These are phyloP conservation scores for Candida awuae DNA, from an alignment of 805 yeast genomes.

Conservation along the genomic window DNA sequence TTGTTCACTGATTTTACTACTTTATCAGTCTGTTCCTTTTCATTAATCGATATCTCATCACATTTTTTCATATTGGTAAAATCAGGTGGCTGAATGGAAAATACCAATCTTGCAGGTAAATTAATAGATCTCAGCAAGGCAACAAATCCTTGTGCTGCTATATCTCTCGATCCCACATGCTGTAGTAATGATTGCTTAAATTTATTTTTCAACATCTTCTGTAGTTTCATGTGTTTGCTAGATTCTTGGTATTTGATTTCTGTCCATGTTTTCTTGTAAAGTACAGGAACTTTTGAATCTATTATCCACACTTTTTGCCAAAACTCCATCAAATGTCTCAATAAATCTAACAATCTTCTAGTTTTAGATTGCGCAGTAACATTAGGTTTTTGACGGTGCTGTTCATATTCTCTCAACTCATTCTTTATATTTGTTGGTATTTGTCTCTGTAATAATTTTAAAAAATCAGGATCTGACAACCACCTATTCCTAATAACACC, in stretches of 20 bases:
- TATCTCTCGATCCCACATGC: conserved; percentile 64
- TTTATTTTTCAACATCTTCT: conserved; percentile 28
- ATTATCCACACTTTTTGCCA: conserved; percentile 38
- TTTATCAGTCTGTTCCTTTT: conserved; percentile 2
- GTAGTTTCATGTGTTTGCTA: not conserved
- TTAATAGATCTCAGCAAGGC: conserved; percentile 64
- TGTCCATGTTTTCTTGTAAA: conserved; percentile 40
- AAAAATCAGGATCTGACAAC: conserved; percentile 48
- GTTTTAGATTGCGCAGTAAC: conserved; percentile 38
- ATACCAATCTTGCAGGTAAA: conserved; percentile 64
- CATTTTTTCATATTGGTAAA: conserved; percentile 38
- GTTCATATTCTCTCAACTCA: conserved; percentile 33
- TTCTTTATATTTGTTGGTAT: conserved; percentile 41
- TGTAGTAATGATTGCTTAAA: conserved; percentile 38
- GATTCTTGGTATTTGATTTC: conserved; percentile 29
- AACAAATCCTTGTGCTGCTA: conserved; percentile 84
- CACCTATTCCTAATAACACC: conserved; percentile 65
- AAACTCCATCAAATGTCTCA: conserved; percentile 54
- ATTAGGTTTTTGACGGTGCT: conserved; percentile 14
- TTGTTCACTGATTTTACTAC: not conserved
- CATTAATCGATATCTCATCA: conserved; percentile 1
- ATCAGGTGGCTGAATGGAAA: conserved; percentile 88
- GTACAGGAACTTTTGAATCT: conserved; percentile 40
- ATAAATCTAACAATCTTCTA: conserved; percentile 65
- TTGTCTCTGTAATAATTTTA: conserved; percentile 32